Percentiles rank a stretch among this genome's conserved stretches.
Evolutionary conservation across 202 grass and related monocot genomes (phyloP).

Genomic region (Eragrostis tef): DNA sequence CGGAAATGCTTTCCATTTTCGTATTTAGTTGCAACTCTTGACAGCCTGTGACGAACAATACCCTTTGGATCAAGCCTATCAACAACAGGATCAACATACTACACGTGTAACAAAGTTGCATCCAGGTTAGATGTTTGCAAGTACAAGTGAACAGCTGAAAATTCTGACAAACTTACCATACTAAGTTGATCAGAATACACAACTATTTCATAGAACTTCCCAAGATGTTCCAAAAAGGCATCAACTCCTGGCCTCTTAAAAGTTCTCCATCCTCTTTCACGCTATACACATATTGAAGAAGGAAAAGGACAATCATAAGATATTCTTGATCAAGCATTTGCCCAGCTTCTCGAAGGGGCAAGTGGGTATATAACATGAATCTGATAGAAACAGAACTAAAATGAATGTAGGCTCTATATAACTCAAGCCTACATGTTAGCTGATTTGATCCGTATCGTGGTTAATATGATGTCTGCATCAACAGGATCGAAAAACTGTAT

Average conservation of each 20-base stretch:
- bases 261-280: constrained; percentile 97
- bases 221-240: constrained; percentile 91
- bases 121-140: constrained; percentile 49
- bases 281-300: constrained; percentile 53
- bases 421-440: background rate
- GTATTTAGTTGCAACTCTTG: constrained; percentile 94
- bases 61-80: constrained; percentile 96
- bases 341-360: background rate
- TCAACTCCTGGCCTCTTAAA: constrained; percentile 99
- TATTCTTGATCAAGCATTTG: constrained; percentile 24
- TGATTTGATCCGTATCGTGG: too few relatives aligned
- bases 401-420: background rate
- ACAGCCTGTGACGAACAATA: constrained; percentile 74
- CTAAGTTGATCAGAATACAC: constrained; percentile 95
- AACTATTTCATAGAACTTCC: constrained; percentile 97
- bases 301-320: constrained; percentile 28
- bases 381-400: constrained; percentile 32
- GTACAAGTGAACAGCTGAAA: constrained; percentile 35
- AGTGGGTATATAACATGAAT: constrained; percentile 25
- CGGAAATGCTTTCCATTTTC: constrained; percentile 88
- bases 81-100: constrained; percentile 98
- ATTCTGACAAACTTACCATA: constrained; percentile 65
- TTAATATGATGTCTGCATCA: too few relatives aligned
- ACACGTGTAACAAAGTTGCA: constrained; percentile 44
- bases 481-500: too few relatives aligned